phyloP scores from a whole-genome alignment of 208 protist species.

The Crithidia thermophila region DNA sequence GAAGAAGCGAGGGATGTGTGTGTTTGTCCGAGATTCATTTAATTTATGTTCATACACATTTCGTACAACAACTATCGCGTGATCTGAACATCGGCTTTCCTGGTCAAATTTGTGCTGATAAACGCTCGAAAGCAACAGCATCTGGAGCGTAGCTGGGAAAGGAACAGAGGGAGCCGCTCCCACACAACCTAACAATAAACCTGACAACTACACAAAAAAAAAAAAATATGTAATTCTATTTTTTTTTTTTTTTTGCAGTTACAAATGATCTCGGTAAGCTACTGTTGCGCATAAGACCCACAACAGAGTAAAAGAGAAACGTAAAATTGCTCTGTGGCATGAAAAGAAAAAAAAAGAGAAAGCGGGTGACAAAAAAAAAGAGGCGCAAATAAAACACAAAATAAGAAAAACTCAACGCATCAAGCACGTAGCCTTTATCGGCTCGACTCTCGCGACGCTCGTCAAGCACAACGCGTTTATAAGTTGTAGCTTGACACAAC shows the following conservation, averaged over 20 bases:
- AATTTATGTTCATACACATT: too few species aligned
- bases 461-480: too few species aligned
- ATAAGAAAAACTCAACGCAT: background rate
- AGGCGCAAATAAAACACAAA: background rate
- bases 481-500: too few species aligned
- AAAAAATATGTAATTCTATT: constrained; percentile 1
- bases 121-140: too few species aligned
- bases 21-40: too few species aligned
- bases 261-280: background rate
- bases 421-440: background rate
- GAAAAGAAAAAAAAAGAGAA: constrained; percentile 1
- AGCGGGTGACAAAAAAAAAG: background rate
- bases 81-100: too few species aligned
- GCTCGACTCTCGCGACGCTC: too few species aligned
- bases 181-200: background rate
- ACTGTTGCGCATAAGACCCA: background rate
- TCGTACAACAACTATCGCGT: too few species aligned
- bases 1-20: background rate
- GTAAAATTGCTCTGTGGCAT: too few species aligned
- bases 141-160: background rate
- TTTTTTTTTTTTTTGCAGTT: background rate
- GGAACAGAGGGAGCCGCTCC: background rate
- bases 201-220: constrained; percentile 7
- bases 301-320: constrained; percentile 14
- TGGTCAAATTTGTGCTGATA: too few species aligned